A percentile compares a stretch with the other conserved stretches of the same genome.
Conservation (phyloP, 352 stramenopile genomes). For the Globisporangium irregulare region DNA sequence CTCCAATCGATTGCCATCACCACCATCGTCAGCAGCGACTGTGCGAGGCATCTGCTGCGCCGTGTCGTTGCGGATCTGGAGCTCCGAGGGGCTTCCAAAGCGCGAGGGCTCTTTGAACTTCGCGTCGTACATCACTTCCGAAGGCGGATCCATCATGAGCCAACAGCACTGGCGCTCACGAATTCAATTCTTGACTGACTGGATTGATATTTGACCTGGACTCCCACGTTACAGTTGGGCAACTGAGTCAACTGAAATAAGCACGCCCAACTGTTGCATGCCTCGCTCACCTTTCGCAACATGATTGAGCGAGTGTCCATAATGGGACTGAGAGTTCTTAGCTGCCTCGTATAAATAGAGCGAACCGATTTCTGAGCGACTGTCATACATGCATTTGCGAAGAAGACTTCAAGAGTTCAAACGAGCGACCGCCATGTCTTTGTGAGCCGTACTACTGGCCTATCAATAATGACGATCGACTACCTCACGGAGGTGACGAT, state of each 20-base stretch:
- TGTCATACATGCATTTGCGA: neutral
- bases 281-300: neutral
- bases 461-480: neutral
- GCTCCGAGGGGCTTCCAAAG: neutral
- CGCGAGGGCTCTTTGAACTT: conserved; percentile 1
- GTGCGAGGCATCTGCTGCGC: neutral
- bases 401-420: neutral
- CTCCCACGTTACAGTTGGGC: neutral
- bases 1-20: neutral
- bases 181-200: neutral
- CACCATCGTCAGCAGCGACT: neutral
- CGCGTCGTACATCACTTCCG: neutral
- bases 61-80: neutral
- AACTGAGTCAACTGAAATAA: neutral
- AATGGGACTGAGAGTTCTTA: neutral
- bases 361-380: neutral
- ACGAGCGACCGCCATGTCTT: neutral
- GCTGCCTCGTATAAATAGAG: conserved; percentile 1
- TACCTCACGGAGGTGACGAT: neutral
- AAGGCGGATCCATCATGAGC: neutral
- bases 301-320: neutral
- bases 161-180: neutral
- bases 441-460: neutral
- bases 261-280: neutral
- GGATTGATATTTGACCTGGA: neutral